A percentile compares a stretch with the other conserved stretches of the same genome.
Evolutionary conservation across 1,139 yeast genomes (phyloP).

Genomic region (Starmera stellimalicola): DNA sequence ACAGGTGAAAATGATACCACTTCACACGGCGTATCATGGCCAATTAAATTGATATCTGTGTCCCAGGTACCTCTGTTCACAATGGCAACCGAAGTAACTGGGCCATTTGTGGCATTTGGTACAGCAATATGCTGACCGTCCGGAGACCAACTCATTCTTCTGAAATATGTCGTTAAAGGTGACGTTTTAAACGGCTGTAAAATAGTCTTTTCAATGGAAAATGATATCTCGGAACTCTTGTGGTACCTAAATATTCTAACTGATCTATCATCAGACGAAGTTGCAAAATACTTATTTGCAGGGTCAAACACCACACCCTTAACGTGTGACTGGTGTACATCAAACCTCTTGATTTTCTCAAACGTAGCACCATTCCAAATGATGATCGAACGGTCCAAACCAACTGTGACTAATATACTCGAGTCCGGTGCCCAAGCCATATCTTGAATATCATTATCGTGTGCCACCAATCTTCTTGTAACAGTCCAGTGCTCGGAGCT

Average conservation of each 20-base stretch:
- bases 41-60: slow-evolving; percentile 76
- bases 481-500: slow-evolving; percentile 93
- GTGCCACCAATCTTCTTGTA: slow-evolving; percentile 83
- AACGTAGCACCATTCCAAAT: slow-evolving; percentile 93
- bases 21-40: slow-evolving; percentile 96
- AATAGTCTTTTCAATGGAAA: slow-evolving; percentile 77
- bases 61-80: slow-evolving; percentile 93
- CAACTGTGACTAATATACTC: slow-evolving; percentile 81
- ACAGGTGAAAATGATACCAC: slow-evolving; percentile 86
- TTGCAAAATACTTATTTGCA: slow-evolving; percentile 93
- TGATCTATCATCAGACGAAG: slow-evolving; percentile 92
- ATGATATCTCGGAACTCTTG: slow-evolving; percentile 67
- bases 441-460: slow-evolving; percentile 95
- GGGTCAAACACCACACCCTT: slow-evolving; percentile 97
- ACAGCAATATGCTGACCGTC: slow-evolving; percentile 96
- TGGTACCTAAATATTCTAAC: slow-evolving; percentile 81
- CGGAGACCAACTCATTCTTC: slow-evolving; percentile 95
- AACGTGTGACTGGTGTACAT: slow-evolving; percentile 90
- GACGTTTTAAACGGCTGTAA: slow-evolving; percentile 80
- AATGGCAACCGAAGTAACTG: slow-evolving; percentile 82
- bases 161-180: slow-evolving; percentile 85
- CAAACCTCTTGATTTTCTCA: slow-evolving; percentile 80
- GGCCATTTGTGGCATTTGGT: slow-evolving; percentile 96
- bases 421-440: slow-evolving; percentile 98
- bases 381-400: slow-evolving; percentile 82